Percentiles rank a stretch among this genome's conserved stretches.
phyloP scores from a whole-genome alignment of 192 early-diverging fungal genomes.

The Coemansia sp. region DNA sequence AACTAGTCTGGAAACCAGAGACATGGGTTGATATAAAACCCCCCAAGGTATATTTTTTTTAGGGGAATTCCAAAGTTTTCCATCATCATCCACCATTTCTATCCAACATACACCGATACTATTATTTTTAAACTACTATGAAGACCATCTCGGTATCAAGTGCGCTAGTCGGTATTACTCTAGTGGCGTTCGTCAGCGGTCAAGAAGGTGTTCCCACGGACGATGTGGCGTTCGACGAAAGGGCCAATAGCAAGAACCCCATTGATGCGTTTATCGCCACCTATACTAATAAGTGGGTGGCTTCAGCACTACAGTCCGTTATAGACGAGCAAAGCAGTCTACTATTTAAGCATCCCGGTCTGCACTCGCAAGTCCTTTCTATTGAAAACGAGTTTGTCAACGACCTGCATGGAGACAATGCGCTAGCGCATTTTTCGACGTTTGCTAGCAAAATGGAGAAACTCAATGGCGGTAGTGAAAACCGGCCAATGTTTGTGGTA shows the following conservation, averaged over 20 bases:
- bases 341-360: background rate
- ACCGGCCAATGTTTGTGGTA: background rate
- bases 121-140: background rate
- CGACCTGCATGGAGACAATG: background rate
- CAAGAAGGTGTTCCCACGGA: slow-evolving; percentile 8
- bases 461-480: background rate
- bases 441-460: slow-evolving; percentile 1
- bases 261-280: slow-evolving; percentile 3
- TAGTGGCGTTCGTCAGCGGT: background rate
- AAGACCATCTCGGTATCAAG: background rate
- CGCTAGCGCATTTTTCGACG: background rate
- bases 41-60: background rate
- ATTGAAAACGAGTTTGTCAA: background rate
- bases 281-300: background rate
- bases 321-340: background rate
- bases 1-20: background rate
- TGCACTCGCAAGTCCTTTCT: background rate
- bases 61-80: background rate
- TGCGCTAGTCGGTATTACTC: background rate
- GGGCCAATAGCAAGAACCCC: background rate
- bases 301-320: background rate
- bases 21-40: background rate
- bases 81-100: background rate
- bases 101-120: background rate
- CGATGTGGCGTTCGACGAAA: background rate